Conservation (phyloP, 2,329 filamentous ascomycete genomes). For the Huntiella bhutanensis region DNA sequence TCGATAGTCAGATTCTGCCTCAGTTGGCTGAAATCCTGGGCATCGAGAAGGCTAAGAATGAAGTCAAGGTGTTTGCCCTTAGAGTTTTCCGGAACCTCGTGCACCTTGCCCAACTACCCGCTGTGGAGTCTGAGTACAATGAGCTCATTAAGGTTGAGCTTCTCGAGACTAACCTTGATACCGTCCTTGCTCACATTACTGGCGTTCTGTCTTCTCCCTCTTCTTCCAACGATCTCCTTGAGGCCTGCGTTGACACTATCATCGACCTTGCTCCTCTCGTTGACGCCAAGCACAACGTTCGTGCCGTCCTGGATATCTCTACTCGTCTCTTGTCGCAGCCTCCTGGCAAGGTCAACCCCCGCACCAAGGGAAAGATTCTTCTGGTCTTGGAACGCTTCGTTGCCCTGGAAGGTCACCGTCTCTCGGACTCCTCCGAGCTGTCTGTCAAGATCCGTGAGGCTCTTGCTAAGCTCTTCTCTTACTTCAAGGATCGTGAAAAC, state of each 20-base stretch:
- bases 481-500: conserved; percentile 67
- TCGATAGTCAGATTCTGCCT: conserved; percentile 44
- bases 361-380: conserved; percentile 64
- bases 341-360: conserved; percentile 62
- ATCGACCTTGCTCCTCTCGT: conserved; percentile 58
- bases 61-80: conserved; percentile 69
- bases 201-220: conserved; percentile 41
- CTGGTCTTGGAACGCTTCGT: conserved; percentile 68
- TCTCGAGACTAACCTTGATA: conserved; percentile 35
- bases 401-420: conserved; percentile 34
- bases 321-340: conserved; percentile 71
- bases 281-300: conserved; percentile 46
- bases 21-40: conserved; percentile 55
- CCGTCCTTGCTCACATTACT: conserved; percentile 49
- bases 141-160: conserved; percentile 36
- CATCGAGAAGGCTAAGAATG: conserved; percentile 58
- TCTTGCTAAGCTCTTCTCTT: conserved; percentile 67
- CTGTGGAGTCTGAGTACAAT: conserved; percentile 36
- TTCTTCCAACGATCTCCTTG: conserved; percentile 54
- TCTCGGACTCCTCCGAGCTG: conserved; percentile 11
- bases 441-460: conserved; percentile 29
- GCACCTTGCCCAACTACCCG: conserved; percentile 35
- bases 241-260: conserved; percentile 60
- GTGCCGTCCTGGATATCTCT: conserved; percentile 61
- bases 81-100: conserved; percentile 55